phyloP scores from a whole-genome alignment of 2,329 filamentous ascomycete genomes.

The Basipetospora chlamydospora region DNA sequence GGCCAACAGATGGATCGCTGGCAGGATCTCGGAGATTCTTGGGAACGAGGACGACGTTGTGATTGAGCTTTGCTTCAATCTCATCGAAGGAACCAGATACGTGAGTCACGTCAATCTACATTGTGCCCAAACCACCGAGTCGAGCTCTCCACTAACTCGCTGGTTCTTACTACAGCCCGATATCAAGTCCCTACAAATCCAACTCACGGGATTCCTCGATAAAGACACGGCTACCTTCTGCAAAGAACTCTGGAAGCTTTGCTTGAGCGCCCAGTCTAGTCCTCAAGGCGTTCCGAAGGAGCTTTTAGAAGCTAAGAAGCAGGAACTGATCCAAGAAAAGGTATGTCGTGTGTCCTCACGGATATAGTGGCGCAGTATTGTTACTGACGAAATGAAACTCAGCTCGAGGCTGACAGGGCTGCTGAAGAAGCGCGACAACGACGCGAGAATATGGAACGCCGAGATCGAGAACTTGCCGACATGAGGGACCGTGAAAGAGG shows the following conservation, averaged over 20 bases:
- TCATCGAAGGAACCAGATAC: conserved; percentile 59
- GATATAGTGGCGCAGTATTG: background rate
- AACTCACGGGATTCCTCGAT: conserved; percentile 87
- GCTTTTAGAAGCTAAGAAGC: conserved; percentile 87
- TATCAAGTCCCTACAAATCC: conserved; percentile 88
- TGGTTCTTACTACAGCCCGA: conserved; percentile 64
- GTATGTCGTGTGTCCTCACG: conserved; percentile 27
- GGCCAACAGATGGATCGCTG: conserved; percentile 84
- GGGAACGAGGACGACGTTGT: conserved; percentile 94
- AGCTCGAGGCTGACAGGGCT: conserved; percentile 73
- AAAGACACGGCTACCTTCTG: conserved; percentile 83
- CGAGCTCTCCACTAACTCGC: conserved; percentile 12
- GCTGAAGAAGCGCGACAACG: conserved; percentile 60
- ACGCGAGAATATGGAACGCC: conserved; percentile 55
- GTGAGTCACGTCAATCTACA: conserved; percentile 36
- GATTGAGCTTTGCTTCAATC: conserved; percentile 63
- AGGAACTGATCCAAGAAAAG: conserved; percentile 90
- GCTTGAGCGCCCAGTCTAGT: conserved; percentile 77
- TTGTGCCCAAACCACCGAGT: background rate
- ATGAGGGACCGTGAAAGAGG: conserved; percentile 51
- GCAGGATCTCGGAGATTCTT: conserved; percentile 73
- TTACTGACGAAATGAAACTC: background rate
- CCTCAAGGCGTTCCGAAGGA: conserved; percentile 88
- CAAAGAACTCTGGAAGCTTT: conserved; percentile 84
- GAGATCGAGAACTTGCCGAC: conserved; percentile 55